Base-by-base conservation (phyloP, 2,329 filamentous ascomycete species). In the Fusarium devonianum region DNA sequence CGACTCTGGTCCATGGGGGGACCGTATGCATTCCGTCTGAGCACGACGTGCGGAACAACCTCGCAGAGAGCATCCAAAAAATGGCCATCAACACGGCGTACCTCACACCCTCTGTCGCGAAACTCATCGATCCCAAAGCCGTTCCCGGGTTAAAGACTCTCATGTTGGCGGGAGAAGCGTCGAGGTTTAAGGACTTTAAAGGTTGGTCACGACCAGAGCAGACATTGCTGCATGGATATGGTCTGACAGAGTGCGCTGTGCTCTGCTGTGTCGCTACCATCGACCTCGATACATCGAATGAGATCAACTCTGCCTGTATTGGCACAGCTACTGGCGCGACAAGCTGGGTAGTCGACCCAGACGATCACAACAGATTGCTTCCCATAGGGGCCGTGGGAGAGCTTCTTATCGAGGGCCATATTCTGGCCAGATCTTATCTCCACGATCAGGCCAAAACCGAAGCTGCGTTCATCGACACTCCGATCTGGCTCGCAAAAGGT, bases 271-370 rank as follows among this genome's bases (percentile, higher is more conserved):
- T 36, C 18, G 37, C 33, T 1, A 42, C 12, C 2, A n/a, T 52
- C n/a, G 7, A 43, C 7, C 11, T 38, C 14, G 33, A 38, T 4
- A 16, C 21, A 26, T 9, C 26, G 10, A 9, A 13, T 5, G 28
- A 48, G 14, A 38, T 43, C n/a, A 36, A 30, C n/a, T 19, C 43
- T 21, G 14, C 14, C 3, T 38, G 49, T 17, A 49, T 52, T 35
- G 49, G 49, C 16, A 49, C 22, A 26, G 18, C 38, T 3, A 35
- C 11, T 5, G 49, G 44, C 1, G 49, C 28, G 9, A 29, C 5
- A 18, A 52, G 33, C 38, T 52, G 49, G 49, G 22, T 52, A 34
- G 49, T 52, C 25, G 49, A 49, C 33, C 43, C 17, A 30, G 44
- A 43, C 19, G 49, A 52, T 13, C 34, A 52, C 18, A 9, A 25